Evolutionary conservation across 768 basidiomycete genomes (phyloP), one percentile per base, ranked within the genome.

Genomic region (Pleurotus eryngii): DNA sequence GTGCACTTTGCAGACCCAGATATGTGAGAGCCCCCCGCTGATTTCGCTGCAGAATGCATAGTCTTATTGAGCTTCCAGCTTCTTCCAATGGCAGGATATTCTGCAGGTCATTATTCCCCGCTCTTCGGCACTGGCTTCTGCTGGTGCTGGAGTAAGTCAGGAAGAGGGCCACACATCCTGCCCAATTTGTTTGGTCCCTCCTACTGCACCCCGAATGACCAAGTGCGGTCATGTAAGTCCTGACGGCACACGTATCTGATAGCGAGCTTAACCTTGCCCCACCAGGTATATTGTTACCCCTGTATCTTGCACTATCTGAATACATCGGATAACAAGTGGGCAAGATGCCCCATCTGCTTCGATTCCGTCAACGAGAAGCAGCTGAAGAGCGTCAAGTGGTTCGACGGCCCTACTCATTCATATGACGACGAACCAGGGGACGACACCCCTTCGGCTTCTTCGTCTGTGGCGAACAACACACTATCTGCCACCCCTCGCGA

Each of bases 1-100:
- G 95, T 90, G 5, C 95, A 97, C 71, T 95, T 98, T 68, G 94
- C 93, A 42, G 95, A 98, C 71, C 94, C 97, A 35, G 97, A 99
- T 72, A 95, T 98, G 90, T 90, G 71, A 66, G 91, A 50, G 60
- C 47, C 49, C 56, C 56, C 37, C 49, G 26, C 30, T 37, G 15
- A 35, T 37, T 37, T 45, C 4, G 51, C 40, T 47, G 20, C 55
- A 50, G 49, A 61, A 55, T 61, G 49, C 67, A 67, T 60, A 60
- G 15, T 54, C 14, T 42, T 50, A 7, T 42, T 49, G 38, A 42
- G 43, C 56, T 55, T 55, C 45, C 59, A 97, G 95, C 66, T 95
- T 89, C 75, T 92, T 96, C 70, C 92, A 95, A 77, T 97, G 95
- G 94, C 84, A 90, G 15, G 93, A 98, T 72, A 90, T 99, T 64